A percentile compares a stretch with the other conserved stretches of the same genome.
These are phyloP conservation scores for Pseudopyrenochaeta lycopersici DNA, from an alignment of 2,329 filamentous ascomycete species.

Conservation along the genomic window DNA sequence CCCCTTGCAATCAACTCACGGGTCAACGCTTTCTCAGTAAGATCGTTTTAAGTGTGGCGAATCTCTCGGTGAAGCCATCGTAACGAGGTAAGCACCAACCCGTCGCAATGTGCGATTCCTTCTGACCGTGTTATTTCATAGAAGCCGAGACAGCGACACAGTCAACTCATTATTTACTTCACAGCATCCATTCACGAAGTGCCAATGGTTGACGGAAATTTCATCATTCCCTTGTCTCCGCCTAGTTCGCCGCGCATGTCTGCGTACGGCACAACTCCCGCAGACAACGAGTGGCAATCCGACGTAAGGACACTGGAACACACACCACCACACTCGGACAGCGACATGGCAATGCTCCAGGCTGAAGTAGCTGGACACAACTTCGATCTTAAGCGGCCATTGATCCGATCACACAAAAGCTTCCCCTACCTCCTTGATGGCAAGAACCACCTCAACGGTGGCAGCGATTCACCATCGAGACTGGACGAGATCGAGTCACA, in stretches of 20 bases:
- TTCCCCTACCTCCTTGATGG: slow-evolving; percentile 53
- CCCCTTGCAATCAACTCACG: slow-evolving; percentile 27
- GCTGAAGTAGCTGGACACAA: slow-evolving; percentile 46
- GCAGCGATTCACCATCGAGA: slow-evolving; percentile 38
- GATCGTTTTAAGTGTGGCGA: not conserved
- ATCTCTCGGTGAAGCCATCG: slow-evolving; percentile 10
- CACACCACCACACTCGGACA: slow-evolving; percentile 44
- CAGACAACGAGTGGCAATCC: slow-evolving; percentile 56
- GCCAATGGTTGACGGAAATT: slow-evolving; percentile 56
- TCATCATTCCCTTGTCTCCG: slow-evolving; percentile 59
- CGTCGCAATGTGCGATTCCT: slow-evolving; percentile 1
- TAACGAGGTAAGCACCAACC: slow-evolving; percentile 16
- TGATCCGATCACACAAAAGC: slow-evolving; percentile 55
- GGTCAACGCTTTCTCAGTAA: slow-evolving; percentile 19
- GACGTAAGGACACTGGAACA: slow-evolving; percentile 47
- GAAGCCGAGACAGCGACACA: slow-evolving; percentile 32
- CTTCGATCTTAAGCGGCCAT: slow-evolving; percentile 49
- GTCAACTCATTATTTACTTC: slow-evolving; percentile 25
- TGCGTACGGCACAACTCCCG: slow-evolving; percentile 54
- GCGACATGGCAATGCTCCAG: slow-evolving; percentile 51
- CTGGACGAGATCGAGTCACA: slow-evolving; percentile 47
- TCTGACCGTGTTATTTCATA: slow-evolving; percentile 35
- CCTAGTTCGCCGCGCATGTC: slow-evolving; percentile 62
- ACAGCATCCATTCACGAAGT: slow-evolving; percentile 34
- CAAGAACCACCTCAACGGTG: slow-evolving; percentile 40